Base-by-base conservation (phyloP, 306 rosid species). In the Heteromeles arbutifolia region DNA sequence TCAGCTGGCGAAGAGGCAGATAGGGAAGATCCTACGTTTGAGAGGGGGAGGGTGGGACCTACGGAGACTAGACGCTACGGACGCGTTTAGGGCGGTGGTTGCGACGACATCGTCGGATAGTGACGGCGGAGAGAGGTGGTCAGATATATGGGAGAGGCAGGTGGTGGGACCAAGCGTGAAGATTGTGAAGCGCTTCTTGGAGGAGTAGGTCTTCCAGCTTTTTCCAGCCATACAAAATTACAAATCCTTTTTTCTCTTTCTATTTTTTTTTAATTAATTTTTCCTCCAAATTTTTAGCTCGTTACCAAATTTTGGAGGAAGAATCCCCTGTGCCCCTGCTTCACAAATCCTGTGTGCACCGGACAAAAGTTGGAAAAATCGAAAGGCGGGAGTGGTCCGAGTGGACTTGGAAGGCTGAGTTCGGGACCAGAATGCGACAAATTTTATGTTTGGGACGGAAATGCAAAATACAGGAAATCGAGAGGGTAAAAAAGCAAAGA, bases 121-220 rank as follows among this genome's bases (percentile, higher is more conserved):
- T 73, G 76, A 39, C 10, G 56, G 56, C 54, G 77, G 81, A 18
- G 62, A 67, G 67, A 78, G 62, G 41, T 84, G 87, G 85, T 72
- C 95, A 18, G 96, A 84, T 63, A 73, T 83, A 65, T 95, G 99
- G 99, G 87, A 81, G 78, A 77, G 77, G 61, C 87, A 86, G 82
- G 96, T 90, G 66, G 76, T 88, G 83, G 92, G 83, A 85, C 92
- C 97, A 79, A 90, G 99, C 97, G 89, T 84, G 88, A 85, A 92
- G 89, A 90, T 95, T 92, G 97, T 95, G 97, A 89, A 84, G 78
- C 81, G 77, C 26, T 95, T 95, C 91, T 87, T 90, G 90, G 84
- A 82, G 84, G 97, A 92, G 88, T 89, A 95, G 97, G 92, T 89
- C 79, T 59, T 62, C 84, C 87, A 73, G 82, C 82, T 37, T 54